Percentiles rank a stretch among this genome's conserved stretches.
These are phyloP conservation scores for Ogataea haglerorum DNA, from an alignment of 805 yeast species.

Conservation along the genomic window DNA sequence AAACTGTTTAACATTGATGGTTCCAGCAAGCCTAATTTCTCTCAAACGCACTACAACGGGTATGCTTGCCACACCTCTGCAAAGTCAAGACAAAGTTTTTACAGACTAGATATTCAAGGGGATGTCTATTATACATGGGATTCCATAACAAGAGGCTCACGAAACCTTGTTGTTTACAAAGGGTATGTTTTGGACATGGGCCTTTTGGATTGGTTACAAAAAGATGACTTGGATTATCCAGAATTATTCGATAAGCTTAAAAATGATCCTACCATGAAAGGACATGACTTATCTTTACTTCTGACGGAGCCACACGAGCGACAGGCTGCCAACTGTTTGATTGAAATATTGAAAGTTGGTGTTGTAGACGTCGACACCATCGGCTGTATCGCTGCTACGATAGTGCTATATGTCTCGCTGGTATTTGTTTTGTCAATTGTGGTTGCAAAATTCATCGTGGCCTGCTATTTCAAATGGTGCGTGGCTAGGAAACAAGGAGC, in stretches of 20 bases:
- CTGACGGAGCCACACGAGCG: constrained; percentile 65
- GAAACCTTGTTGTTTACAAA: constrained; percentile 82
- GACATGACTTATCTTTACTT: constrained; percentile 78
- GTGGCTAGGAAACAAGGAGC: constrained; percentile 82
- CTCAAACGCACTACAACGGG: constrained; percentile 66
- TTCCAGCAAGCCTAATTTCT: constrained; percentile 59
- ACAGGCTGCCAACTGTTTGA: constrained; percentile 72
- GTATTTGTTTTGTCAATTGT: constrained; percentile 84
- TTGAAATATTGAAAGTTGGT: constrained; percentile 87
- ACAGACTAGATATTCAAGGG: constrained; percentile 55
- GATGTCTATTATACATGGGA: constrained; percentile 91
- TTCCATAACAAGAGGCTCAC: constrained; percentile 61
- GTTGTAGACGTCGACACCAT: constrained; percentile 82
- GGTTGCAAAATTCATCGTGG: constrained; percentile 70
- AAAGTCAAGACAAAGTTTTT: constrained; percentile 66
- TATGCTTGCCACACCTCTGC: constrained; percentile 88
- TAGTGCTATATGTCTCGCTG: constrained; percentile 77
- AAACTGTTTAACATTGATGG: constrained; percentile 68
- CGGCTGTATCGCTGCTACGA: constrained; percentile 89
- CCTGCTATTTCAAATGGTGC: constrained; percentile 87
- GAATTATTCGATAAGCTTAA: constrained; percentile 61
- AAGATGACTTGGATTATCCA: constrained; percentile 71
- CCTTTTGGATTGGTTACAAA: constrained; percentile 70
- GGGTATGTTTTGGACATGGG: constrained; percentile 85
- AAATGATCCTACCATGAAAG: constrained; percentile 52